Evolutionary conservation across 176 grass and related monocot species (phyloP), one percentile per base, ranked within the genome.

Genomic region (Lolium rigidum): DNA sequence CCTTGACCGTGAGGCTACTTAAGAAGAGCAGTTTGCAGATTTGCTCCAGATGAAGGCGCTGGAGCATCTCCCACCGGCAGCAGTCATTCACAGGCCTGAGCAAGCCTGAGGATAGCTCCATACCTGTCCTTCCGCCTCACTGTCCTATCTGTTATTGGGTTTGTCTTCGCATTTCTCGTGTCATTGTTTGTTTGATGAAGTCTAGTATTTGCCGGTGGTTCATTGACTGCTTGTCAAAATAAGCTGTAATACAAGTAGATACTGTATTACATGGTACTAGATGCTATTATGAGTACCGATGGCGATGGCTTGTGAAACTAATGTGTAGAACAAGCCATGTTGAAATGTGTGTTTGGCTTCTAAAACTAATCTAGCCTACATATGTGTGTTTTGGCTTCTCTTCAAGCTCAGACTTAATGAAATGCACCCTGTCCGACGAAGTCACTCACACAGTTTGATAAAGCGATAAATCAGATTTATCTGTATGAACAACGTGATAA

Each of bases 141-240:
- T 66, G 28, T 94, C 83, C 84, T 95, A 10, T 89, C 93, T 24
- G 46, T 98, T 90, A 62, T 98, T 28, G 95, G 93, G 95, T 98
- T 87, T 31, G 79, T 86, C 50, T 22, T 10, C 6, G 18, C 49
- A 62, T 13, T 20, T 16, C 18, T 20, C n/a, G 5, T 77, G 35
- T 28, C 57, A 11, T 2, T 31, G n/a, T 70, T 55, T 10, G 9
- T 64, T 83, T 75, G 62, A 25, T 18, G 1, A 73, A 26, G 82
- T 73, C 12, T 68, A n/a, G 5, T 3, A 2, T 46, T 20, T 66
- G 76, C 13, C 38, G 0, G 43, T 43, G 3, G 15, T 20, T n/a
- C 20, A 20, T 10, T 28, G 20, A 26, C 62, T 87, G 20, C n/a
- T 31, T 16, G 2, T 16, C 48, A 52, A 24, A 35, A 65, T 37